Base-by-base conservation (phyloP, 148 eudicot genomes). In the Rhododendron vialii region DNA sequence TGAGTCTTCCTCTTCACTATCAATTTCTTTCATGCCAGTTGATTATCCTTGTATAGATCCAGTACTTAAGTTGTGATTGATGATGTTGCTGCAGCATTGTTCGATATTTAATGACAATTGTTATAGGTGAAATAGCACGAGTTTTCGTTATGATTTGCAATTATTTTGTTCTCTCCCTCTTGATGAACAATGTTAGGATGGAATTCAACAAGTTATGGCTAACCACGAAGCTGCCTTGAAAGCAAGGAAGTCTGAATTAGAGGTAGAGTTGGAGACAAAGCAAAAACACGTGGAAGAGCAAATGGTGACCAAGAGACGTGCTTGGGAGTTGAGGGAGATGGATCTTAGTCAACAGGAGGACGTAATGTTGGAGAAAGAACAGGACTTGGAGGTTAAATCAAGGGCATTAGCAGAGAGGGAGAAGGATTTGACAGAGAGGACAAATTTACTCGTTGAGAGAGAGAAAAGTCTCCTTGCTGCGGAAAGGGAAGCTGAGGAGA, bases 261-360 rank as follows among this genome's bases (percentile, higher is more conserved):
- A 96, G 79, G 91, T 91, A 45, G 95, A 95, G 85, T 82, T 94
- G 74, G 88, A 87, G 84, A 88, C 77, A 87, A 95, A 91, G 84
- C 94, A 90, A 61, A 95, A 91, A 87, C 84, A 83, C 84, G 91
- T 89, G 82, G 98, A 95, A 61, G 95, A 95, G 76, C 94, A 95
- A 47, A 91, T 94, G 87, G 92, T 95, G 89, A 86, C 85, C 76
- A 96, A 91, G 89, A 92, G 96, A 90, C 92, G 98, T 86, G 91
- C 91, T 84, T 94, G 98, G 96, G 99, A 96, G 85, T 91, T 96
- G 90, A 95, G 84, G 79, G 99, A 96, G 88, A 84, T 96, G 85
- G 98, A 96, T 89, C 90, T 96, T 84, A 91, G 87, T 87, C 95
- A 94, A 36, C 88, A 87, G 18, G 95, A 95, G 89, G 99, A 95